Percentiles rank a stretch among this genome's conserved stretches.
These are phyloP conservation scores for Malus sieversii DNA, from an alignment of 306 rosid species.

Conservation along the genomic window DNA sequence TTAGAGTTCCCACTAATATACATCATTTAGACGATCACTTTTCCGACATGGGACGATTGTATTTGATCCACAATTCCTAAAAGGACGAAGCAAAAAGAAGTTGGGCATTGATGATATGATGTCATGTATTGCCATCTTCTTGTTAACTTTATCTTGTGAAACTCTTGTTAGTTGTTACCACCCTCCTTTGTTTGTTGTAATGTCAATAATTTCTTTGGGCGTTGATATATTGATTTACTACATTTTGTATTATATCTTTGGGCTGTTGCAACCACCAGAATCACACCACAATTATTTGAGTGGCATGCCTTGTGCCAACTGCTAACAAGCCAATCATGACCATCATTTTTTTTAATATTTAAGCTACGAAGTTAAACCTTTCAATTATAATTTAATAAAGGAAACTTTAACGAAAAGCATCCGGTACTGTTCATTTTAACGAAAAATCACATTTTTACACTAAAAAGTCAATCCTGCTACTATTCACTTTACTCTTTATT, in stretches of 20 bases:
- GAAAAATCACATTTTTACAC: too few relatives aligned
- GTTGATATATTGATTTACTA: neutral
- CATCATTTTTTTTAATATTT: too few relatives aligned
- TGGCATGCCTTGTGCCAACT: neutral
- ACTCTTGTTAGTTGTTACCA: neutral
- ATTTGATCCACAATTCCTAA: neutral
- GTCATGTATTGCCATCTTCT: slow-evolving; percentile 2
- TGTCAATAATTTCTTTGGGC: neutral
- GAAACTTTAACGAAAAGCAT: too few relatives aligned
- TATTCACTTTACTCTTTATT: too few relatives aligned
- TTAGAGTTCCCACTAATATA: too few relatives aligned
- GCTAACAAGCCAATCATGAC: neutral
- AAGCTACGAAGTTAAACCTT: too few relatives aligned
- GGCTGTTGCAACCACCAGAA: slow-evolving; percentile 7
- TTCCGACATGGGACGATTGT: neutral
- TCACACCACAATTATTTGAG: neutral
- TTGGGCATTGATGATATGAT: neutral
- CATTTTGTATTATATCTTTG: neutral
- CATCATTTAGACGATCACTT: too few relatives aligned
- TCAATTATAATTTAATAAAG: too few relatives aligned
- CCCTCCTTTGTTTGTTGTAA: neutral
- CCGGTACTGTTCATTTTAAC: too few relatives aligned
- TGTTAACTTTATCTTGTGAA: neutral
- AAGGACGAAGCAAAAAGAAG: neutral
- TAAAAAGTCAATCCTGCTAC: too few relatives aligned